Percentiles rank a stretch among this genome's conserved stretches.
Evolutionary conservation across 441 rosid species (phyloP).

Genomic region (Euphorbia celastroides): DNA sequence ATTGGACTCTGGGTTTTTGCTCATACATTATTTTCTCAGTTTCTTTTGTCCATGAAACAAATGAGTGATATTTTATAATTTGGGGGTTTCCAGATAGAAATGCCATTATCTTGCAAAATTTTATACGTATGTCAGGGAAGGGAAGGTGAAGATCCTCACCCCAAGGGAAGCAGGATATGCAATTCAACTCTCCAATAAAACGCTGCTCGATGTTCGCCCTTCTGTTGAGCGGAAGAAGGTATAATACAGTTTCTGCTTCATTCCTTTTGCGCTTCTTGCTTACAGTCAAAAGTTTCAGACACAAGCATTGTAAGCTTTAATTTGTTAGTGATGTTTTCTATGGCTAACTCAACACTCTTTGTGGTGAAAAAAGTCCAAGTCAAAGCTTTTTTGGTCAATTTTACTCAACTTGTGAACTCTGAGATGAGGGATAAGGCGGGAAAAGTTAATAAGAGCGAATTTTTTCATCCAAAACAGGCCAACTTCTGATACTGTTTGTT

Average conservation of each 20-base stretch:
- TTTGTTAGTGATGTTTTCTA: neutral
- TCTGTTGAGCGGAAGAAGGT: conserved; percentile 69
- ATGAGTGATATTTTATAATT: neutral
- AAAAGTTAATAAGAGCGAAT: neutral
- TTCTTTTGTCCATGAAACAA: neutral
- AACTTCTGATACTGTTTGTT: neutral
- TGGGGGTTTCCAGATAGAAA: conserved; percentile 5
- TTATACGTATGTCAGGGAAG: conserved; percentile 59
- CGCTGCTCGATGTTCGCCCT: conserved; percentile 83
- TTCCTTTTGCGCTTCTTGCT: neutral
- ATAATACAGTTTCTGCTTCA: neutral
- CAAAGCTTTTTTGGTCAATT: too few species aligned
- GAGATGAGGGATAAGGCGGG: neutral
- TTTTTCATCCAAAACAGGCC: neutral
- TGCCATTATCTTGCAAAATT: conserved; percentile 18
- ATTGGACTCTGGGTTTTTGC: neutral
- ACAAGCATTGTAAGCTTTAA: neutral
- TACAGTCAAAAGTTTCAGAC: conserved; percentile 1
- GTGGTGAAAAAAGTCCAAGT: neutral
- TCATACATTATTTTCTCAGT: neutral
- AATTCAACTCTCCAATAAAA: conserved; percentile 76
- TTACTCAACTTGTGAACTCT: neutral
- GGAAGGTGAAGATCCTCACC: conserved; percentile 71
- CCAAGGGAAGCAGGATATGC: conserved; percentile 95
- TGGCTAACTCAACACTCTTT: neutral